Percentiles rank a stretch among this genome's conserved stretches.
These are phyloP conservation scores for Exutisphaerella laricina DNA, from an alignment of 2,329 filamentous ascomycete genomes.

Conservation along the genomic window DNA sequence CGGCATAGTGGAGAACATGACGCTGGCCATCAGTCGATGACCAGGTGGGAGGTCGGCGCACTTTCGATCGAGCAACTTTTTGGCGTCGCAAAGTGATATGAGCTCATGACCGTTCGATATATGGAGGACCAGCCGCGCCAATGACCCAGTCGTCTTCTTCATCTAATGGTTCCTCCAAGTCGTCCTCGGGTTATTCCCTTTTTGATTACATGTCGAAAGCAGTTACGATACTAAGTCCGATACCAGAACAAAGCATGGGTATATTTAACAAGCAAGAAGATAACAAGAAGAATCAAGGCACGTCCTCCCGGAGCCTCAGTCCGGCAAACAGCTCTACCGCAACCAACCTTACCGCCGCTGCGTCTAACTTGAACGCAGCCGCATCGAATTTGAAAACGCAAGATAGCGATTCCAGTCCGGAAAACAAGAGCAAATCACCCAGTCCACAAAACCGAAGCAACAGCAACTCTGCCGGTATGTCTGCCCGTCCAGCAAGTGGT, in stretches of 20 bases:
- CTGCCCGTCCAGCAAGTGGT: constrained; percentile 1
- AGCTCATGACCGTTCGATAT: constrained; percentile 1
- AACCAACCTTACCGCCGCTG: constrained; percentile 7
- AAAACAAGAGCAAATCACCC: background rate
- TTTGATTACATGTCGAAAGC: constrained; percentile 9
- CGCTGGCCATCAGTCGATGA: constrained; percentile 7
- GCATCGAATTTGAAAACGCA: constrained; percentile 6
- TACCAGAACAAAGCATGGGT: constrained; percentile 8
- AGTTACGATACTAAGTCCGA: constrained; percentile 6
- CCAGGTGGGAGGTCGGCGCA: background rate
- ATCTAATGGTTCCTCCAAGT: background rate
- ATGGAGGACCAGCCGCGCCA: background rate
- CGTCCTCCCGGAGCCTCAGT: constrained; percentile 2
- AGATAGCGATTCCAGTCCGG: constrained; percentile 3
- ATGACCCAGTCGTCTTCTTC: background rate
- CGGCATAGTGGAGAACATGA: constrained; percentile 8
- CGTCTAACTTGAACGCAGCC: constrained; percentile 7
- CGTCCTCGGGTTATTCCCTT: constrained; percentile 1
- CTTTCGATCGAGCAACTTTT: constrained; percentile 5
- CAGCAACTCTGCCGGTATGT: background rate
- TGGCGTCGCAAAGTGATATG: constrained; percentile 4
- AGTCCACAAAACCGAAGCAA: background rate
- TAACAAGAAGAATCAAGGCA: constrained; percentile 4
- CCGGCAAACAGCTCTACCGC: background rate
- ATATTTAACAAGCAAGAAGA: constrained; percentile 9